These are phyloP conservation scores for Talaromyces adpressus DNA, from an alignment of 495 filamentous ascomycete genomes.

Conservation along the genomic window DNA sequence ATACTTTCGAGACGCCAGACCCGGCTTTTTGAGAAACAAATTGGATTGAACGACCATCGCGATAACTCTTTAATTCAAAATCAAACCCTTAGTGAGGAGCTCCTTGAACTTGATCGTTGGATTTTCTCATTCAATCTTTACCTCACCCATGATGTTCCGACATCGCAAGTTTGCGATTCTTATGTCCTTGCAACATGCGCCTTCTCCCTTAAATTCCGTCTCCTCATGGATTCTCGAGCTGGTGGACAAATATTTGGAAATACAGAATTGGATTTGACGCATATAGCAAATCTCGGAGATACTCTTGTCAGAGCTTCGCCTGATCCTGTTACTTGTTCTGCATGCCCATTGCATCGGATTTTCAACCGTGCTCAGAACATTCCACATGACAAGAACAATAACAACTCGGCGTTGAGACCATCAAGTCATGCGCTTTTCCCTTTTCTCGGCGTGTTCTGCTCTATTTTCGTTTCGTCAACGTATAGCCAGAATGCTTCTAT, in stretches of 20 bases:
- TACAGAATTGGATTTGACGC: neutral
- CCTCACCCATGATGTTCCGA: constrained; percentile 1
- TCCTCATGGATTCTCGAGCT: neutral
- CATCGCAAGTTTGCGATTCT: neutral
- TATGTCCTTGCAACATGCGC: neutral
- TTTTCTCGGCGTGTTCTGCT: constrained; percentile 1
- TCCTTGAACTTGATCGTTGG: constrained; percentile 2
- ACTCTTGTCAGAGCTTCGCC: neutral
- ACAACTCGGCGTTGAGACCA: neutral
- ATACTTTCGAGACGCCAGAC: neutral
- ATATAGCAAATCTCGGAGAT: constrained; percentile 4
- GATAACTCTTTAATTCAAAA: neutral
- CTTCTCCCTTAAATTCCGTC: constrained; percentile 5
- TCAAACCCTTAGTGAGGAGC: neutral
- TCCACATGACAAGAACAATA: neutral
- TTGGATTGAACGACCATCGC: neutral
- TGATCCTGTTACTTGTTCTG: neutral
- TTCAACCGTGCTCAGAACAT: neutral
- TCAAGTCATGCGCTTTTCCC: neutral
- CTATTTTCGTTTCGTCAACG: neutral
- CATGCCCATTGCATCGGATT: constrained; percentile 1
- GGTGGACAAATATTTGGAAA: neutral
- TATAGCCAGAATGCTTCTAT: neutral
- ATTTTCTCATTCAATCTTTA: constrained; percentile 2
- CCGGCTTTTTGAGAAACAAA: neutral